Evolutionary conservation across 495 filamentous ascomycete genomes (phyloP).

Genomic region (Articulospora tetracladia): DNA sequence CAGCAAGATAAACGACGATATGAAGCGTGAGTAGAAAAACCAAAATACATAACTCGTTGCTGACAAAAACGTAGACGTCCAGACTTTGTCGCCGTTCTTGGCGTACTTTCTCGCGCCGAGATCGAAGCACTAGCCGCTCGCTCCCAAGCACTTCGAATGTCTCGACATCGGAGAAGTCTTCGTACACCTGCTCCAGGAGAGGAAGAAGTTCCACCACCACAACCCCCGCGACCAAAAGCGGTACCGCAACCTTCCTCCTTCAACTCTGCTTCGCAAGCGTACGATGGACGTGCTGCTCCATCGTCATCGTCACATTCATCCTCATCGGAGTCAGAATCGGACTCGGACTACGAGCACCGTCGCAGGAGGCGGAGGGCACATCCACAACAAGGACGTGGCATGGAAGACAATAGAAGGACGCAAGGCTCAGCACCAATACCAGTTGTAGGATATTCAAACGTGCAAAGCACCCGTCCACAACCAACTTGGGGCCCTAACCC

Average conservation of each 20-base stretch:
- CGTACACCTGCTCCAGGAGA: not conserved
- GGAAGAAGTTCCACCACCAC: constrained; percentile 5
- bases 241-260: not conserved
- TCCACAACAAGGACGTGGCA: not conserved
- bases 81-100: constrained; percentile 64
- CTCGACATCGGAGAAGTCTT: constrained; percentile 28
- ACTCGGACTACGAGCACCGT: not conserved
- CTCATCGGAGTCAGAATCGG: constrained; percentile 6
- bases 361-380: not conserved
- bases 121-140: constrained; percentile 54
- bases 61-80: constrained; percentile 30
- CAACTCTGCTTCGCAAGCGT: not conserved
- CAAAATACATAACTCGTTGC: not conserved
- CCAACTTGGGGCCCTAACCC: not conserved
- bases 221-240: constrained; percentile 5
- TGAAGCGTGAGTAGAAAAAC: constrained; percentile 43
- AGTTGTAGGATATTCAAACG: constrained; percentile 11
- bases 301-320: constrained; percentile 8
- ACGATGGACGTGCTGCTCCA: constrained; percentile 7
- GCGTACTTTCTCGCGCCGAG: constrained; percentile 55
- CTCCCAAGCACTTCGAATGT: constrained; percentile 48
- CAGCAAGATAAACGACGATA: constrained; percentile 61
- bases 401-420: not conserved
- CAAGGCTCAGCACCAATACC: not conserved
- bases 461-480: constrained; percentile 4